Evolutionary conservation across 139 green algal genomes (phyloP), one percentile per base, ranked within the genome.

Genomic region (Tetratostichococcus sp.): DNA sequence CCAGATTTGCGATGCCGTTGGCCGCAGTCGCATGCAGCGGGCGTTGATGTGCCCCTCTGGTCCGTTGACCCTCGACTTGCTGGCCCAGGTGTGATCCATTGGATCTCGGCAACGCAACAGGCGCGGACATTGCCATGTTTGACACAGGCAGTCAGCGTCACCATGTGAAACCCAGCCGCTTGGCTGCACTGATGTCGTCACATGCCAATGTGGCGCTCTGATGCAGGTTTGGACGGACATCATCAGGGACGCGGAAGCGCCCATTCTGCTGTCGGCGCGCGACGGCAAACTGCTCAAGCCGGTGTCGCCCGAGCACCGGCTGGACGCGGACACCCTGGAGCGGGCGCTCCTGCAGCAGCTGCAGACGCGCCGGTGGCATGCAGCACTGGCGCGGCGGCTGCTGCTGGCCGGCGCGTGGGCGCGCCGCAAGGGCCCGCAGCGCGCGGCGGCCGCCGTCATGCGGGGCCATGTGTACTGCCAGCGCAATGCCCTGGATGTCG

Each of bases 201-300:
- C 6, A 50, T 11, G 11, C 8, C 6, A 21, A 50, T 50, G 39
- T 11, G 39, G 6, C 11, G 30, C 65, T 42, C n/a, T 6, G 6
- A 4, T 25, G 30, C 30, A 71, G 67, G 1, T 3, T 6, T 39
- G 67, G 31, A 16, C 67, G 8, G 31, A 71, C 6, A 1, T 39
- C 30, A 34, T 34, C 31, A 6, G 25, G 14, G 57, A 66, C 17
- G 81, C 72, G 21, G 71, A 86, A 58, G 33, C 22, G 4, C 80
- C 80, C 50, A 68, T 74, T 59, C 72, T 58, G 25, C 69, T 87
- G 8, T 86, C 80, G 39, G 43, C 25, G 1, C 69, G 83, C 1
- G 83, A 87, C n/a, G 83, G 83, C 30, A 75, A 62, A 35, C 69
- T 82, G 6, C 69, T 87, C 23, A 79, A 79, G 69, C 68, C 33